Evolutionary conservation across 208 protist species (phyloP), one percentile per base, ranked within the genome.

Genomic region (Crithidia brevicula): DNA sequence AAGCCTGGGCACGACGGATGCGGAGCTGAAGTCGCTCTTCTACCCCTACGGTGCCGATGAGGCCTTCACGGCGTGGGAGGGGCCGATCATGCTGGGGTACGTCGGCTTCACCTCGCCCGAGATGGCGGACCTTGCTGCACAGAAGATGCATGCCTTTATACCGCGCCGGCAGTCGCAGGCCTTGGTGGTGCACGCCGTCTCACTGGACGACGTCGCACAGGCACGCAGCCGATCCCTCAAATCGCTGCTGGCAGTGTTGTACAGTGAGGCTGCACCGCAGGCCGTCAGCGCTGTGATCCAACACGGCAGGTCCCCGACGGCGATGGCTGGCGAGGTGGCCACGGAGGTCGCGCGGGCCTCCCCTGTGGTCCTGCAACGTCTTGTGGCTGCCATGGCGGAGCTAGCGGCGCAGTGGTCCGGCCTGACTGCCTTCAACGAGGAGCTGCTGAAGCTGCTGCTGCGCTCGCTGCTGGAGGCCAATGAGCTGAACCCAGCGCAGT

Each of bases 61-160:
- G 49, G 87, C 88, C 20, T 90, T 93, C 71, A 77, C 77, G 16
- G 50, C 79, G 9, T 76, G 63, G 50, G 79, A 89, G 22, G 72
- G 78, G 8, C 60, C 62, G 20, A 34, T 40, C 20, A 59, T 92
- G 30, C 57, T 77, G 10, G 91, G 91, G 6, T 93, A 80, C 57
- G 91, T 96, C 23, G 82, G 91, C 22, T 96, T 96, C 74, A 78
- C 83, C 18, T 81, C 79, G 45, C 63, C 51, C 7, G 81, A 81
- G 56, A 93, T 92, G 88, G 81, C 83, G 4, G 74, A 79, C 2
- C 70, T 92, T 10, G 87, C 82, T 3, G 79, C 68, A 8, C 79
- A 89, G 61, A 93, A 96, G 74, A 91, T 93, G 87, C 36, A 93
- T 60, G 82, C 69, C n/a, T 93, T 93, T 64, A 86, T 96, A 40